phyloP scores from a whole-genome alignment of 164 flowering plant genomes.

The Taxillus chinensis region DNA sequence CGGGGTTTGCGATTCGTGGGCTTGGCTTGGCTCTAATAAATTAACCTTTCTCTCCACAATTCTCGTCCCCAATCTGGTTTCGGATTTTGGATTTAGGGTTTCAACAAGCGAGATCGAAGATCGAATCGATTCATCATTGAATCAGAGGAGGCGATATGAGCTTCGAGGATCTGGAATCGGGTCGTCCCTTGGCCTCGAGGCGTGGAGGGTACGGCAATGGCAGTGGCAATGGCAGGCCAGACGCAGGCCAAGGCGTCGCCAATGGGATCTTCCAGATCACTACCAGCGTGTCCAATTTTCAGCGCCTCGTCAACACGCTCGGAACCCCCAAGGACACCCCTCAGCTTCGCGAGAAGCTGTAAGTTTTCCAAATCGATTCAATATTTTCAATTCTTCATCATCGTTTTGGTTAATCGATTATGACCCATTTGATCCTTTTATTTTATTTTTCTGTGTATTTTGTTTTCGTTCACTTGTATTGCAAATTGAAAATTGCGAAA shows the following conservation, averaged over 20 bases:
- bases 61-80: no score
- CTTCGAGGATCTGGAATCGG: slow-evolving; percentile 45
- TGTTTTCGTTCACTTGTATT: no score
- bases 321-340: slow-evolving; percentile 59
- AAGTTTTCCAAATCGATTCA: slow-evolving; percentile 6
- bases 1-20: no score
- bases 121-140: no score
- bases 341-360: slow-evolving; percentile 53
- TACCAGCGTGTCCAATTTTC: slow-evolving; percentile 47
- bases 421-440: neutral
- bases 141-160: slow-evolving; percentile 20
- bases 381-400: neutral
- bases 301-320: slow-evolving; percentile 50
- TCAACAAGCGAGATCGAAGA: no score
- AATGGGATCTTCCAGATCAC: slow-evolving; percentile 53
- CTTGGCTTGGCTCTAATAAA: no score
- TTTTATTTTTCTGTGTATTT: no score
- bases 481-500: no score
- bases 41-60: no score
- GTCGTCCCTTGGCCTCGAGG: slow-evolving; percentile 22
- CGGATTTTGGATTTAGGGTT: no score
- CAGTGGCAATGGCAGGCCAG: slow-evolving; percentile 27
- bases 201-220: slow-evolving; percentile 7
- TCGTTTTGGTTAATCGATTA: neutral
- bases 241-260: slow-evolving; percentile 47